These are phyloP conservation scores for Boletus reticuloceps DNA, from an alignment of 768 basidiomycete genomes.

Conservation along the genomic window DNA sequence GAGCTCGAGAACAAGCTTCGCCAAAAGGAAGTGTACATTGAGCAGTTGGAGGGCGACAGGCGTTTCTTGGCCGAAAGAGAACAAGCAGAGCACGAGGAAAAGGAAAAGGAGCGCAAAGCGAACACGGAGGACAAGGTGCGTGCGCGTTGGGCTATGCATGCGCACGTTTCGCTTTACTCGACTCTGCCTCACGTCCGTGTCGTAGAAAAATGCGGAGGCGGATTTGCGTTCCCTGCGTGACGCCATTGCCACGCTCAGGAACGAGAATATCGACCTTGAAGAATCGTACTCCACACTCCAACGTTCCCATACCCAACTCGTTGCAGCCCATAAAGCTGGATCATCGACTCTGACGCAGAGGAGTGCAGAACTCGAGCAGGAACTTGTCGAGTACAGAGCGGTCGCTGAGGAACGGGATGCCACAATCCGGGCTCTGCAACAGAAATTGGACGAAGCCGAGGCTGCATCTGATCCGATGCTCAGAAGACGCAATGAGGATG, in stretches of 20 bases:
- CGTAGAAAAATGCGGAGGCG: slow-evolving; percentile 46
- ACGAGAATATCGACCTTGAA: slow-evolving; percentile 60
- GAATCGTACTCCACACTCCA: slow-evolving; percentile 51
- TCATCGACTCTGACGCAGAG: slow-evolving; percentile 48
- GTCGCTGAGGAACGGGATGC: slow-evolving; percentile 41
- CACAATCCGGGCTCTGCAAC: slow-evolving; percentile 44
- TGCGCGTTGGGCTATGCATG: slow-evolving; percentile 6
- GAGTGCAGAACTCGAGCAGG: slow-evolving; percentile 44
- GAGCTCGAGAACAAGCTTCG: slow-evolving; percentile 68
- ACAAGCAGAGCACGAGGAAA: slow-evolving; percentile 64
- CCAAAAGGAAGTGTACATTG: slow-evolving; percentile 61
- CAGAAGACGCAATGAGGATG: slow-evolving; percentile 39
- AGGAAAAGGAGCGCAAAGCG: slow-evolving; percentile 51
- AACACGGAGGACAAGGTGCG: slow-evolving; percentile 61
- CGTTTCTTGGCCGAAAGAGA: slow-evolving; percentile 69
- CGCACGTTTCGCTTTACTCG: neutral
- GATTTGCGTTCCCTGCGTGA: slow-evolving; percentile 53
- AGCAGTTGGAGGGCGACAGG: slow-evolving; percentile 67
- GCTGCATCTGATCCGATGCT: slow-evolving; percentile 31
- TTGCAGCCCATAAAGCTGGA: slow-evolving; percentile 50
- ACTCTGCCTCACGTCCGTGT: neutral
- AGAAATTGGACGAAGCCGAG: slow-evolving; percentile 45
- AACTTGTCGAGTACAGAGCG: slow-evolving; percentile 42
- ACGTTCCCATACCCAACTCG: slow-evolving; percentile 47
- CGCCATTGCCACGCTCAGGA: slow-evolving; percentile 46